phyloP scores from a whole-genome alignment of 2,329 filamentous ascomycete species.

The Zymoseptoria pseudotritici region DNA sequence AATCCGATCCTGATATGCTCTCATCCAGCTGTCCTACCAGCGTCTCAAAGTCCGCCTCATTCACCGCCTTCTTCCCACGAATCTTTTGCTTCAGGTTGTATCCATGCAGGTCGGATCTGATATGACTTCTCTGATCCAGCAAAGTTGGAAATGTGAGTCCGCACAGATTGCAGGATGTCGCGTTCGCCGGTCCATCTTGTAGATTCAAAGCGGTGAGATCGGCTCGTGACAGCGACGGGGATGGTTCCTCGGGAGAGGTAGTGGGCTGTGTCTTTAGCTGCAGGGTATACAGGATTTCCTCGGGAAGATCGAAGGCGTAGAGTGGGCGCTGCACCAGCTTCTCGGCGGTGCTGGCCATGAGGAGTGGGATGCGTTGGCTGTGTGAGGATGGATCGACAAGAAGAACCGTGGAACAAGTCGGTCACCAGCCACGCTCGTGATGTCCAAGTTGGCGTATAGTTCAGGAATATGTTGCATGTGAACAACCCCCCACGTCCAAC shows the following conservation, averaged over 20 bases:
- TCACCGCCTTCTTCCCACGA: constrained; percentile 62
- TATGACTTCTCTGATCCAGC: constrained; percentile 75
- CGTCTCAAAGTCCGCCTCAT: constrained; percentile 78
- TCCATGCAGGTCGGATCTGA: constrained; percentile 81
- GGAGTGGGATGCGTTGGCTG: constrained; percentile 2
- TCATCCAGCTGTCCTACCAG: constrained; percentile 81
- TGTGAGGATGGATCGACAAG: background rate
- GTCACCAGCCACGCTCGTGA: background rate
- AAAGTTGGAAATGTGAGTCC: constrained; percentile 62
- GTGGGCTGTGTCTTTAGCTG: constrained; percentile 48
- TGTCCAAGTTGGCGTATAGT: background rate
- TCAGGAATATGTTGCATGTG: background rate
- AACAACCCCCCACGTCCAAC: background rate
- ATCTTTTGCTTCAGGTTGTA: constrained; percentile 94
- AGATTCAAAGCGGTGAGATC: constrained; percentile 20
- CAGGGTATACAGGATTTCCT: constrained; percentile 63
- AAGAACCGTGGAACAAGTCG: background rate
- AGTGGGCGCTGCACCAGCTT: constrained; percentile 42
- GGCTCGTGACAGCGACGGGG: constrained; percentile 18
- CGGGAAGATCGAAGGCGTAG: constrained; percentile 70
- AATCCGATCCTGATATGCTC: constrained; percentile 77
- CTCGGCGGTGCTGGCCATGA: constrained; percentile 24
- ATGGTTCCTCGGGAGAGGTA: constrained; percentile 17
- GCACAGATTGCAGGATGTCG: constrained; percentile 78
- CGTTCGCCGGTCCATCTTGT: constrained; percentile 43